Evolutionary conservation across 176 grass and related monocot species (phyloP).

Genomic region (Guadua angustifolia): DNA sequence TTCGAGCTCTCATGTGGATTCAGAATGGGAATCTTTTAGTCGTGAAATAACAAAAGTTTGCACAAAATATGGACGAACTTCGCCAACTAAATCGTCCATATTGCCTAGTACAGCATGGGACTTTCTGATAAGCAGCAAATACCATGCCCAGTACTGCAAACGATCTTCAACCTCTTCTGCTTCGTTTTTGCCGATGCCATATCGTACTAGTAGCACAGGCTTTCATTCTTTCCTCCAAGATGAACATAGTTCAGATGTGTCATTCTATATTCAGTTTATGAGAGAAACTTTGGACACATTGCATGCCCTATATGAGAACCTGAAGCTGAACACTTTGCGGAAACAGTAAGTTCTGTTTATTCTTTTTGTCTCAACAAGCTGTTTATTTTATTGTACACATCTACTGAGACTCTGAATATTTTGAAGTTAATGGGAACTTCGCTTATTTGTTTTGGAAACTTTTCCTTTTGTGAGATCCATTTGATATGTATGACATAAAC

Average conservation of each 20-base stretch:
- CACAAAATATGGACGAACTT: constrained; percentile 52
- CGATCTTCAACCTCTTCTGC: constrained; percentile 47
- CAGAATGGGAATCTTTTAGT: constrained; percentile 91
- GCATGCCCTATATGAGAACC: constrained; percentile 90
- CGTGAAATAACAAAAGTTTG: constrained; percentile 70
- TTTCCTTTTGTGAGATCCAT: background rate
- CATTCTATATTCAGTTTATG: constrained; percentile 69
- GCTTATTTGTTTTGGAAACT: background rate
- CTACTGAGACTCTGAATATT: constrained; percentile 14
- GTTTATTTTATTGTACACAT: constrained; percentile 20
- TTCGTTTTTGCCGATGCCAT: constrained; percentile 53
- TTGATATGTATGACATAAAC: background rate
- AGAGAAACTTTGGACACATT: constrained; percentile 74
- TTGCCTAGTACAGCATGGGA: constrained; percentile 66
- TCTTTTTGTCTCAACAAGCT: constrained; percentile 9
- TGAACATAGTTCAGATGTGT: constrained; percentile 45
- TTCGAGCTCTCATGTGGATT: constrained; percentile 61
- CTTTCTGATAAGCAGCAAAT: constrained; percentile 80
- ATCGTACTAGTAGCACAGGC: constrained; percentile 19
- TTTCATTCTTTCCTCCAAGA: constrained; percentile 51
- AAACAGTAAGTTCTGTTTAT: constrained; percentile 75
- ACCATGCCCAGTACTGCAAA: constrained; percentile 68
- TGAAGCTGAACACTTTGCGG: constrained; percentile 85
- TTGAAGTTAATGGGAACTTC: background rate
- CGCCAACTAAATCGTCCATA: constrained; percentile 43